phyloP scores from a whole-genome alignment of 345 rosid genomes.

The Diplotaxis tenuifolia region DNA sequence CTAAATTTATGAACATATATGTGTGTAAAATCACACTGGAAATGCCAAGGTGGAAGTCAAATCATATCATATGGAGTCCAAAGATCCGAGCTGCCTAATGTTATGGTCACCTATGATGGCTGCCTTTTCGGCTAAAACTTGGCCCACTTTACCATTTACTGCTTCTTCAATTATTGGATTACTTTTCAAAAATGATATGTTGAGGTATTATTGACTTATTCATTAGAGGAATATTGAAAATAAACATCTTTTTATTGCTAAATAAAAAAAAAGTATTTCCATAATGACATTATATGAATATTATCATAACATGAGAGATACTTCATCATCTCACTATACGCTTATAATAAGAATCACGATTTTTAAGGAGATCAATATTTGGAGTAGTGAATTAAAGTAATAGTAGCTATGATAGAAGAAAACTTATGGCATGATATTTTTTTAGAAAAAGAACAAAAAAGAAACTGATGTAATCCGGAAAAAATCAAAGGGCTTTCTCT shows the following conservation, averaged over 20 bases:
- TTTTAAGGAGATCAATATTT: not conserved
- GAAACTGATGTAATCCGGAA: conserved; percentile 3
- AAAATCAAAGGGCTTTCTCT: not conserved
- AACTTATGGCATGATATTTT: not conserved
- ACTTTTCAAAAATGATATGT: not conserved
- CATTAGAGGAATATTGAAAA: not conserved
- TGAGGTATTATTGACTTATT: not conserved
- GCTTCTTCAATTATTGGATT: conserved; percentile 16
- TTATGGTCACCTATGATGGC: conserved; percentile 38
- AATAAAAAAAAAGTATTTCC: not conserved
- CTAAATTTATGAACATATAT: conserved; percentile 1
- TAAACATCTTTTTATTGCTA: not conserved
- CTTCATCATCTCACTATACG: not conserved
- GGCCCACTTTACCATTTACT: conserved; percentile 31
- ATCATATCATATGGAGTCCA: conserved; percentile 19
- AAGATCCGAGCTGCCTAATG: conserved; percentile 3
- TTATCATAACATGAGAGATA: not conserved
- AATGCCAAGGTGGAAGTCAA: conserved; percentile 6
- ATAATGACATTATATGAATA: not conserved
- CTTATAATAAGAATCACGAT: not conserved
- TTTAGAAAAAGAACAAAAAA: not conserved
- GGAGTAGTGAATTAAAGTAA: not conserved
- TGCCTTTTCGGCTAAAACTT: conserved; percentile 29
- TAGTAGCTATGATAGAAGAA: not conserved
- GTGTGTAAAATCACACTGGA: not conserved